These are phyloP conservation scores for Nepenthes mirabilis DNA, from an alignment of 148 eudicot genomes.

Conservation along the genomic window DNA sequence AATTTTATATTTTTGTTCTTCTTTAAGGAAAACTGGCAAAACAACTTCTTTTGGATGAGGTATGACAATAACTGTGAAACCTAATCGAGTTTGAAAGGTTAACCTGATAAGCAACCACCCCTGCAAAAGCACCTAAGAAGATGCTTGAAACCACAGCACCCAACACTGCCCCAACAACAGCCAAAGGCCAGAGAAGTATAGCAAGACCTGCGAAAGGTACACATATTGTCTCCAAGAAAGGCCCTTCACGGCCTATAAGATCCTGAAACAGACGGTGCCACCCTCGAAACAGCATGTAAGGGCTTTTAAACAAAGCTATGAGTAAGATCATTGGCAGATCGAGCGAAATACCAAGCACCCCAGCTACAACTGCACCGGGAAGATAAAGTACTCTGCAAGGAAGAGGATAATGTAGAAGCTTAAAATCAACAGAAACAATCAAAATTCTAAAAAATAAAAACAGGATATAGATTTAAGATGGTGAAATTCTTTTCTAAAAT, in stretches of 20 bases:
- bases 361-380: constrained; percentile 57
- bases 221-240: constrained; percentile 89
- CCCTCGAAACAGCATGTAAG: constrained; percentile 88
- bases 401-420: background rate
- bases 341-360: constrained; percentile 42
- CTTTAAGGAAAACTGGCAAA: no score
- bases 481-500: no score
- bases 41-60: no score
- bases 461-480: background rate
- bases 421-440: background rate
- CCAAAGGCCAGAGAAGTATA: constrained; percentile 88
- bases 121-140: constrained; percentile 72
- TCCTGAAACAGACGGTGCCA: constrained; percentile 83
- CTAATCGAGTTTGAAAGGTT: constrained; percentile 1
- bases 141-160: constrained; percentile 65
- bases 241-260: constrained; percentile 91
- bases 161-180: constrained; percentile 75
- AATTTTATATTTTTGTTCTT: no score
- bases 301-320: constrained; percentile 68
- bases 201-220: constrained; percentile 97
- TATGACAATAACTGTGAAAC: background rate
- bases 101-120: constrained; percentile 78
- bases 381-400: constrained; percentile 51
- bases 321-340: constrained; percentile 62
- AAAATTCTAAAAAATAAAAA: background rate